A percentile compares a stretch with the other conserved stretches of the same genome.
These are phyloP conservation scores for Mucor saturninus DNA, from an alignment of 371 early-diverging fungal species.

Conservation along the genomic window DNA sequence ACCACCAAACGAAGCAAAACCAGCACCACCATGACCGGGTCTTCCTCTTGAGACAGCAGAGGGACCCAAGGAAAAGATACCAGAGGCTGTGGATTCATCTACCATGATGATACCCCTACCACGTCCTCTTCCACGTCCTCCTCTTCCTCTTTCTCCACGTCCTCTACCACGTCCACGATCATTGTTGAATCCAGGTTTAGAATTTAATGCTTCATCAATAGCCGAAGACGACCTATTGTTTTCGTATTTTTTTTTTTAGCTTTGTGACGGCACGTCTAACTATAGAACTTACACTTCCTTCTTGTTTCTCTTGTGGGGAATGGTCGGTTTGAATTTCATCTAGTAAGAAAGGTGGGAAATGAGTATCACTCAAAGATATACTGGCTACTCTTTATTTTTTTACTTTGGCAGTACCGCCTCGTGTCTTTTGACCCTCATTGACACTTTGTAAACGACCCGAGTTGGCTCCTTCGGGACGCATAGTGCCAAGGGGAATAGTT, in stretches of 20 bases:
- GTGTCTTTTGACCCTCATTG: constrained; percentile 49
- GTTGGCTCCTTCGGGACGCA: constrained; percentile 37
- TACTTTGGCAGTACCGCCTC: constrained; percentile 58
- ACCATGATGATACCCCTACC: constrained; percentile 34
- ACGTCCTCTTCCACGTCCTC: constrained; percentile 44
- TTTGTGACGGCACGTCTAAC: too few species aligned
- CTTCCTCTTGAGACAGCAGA: constrained; percentile 38
- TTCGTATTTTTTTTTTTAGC: too few species aligned
- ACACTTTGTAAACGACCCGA: constrained; percentile 52
- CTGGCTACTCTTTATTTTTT: background rate
- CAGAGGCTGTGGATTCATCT: constrained; percentile 60
- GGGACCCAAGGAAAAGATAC: constrained; percentile 73
- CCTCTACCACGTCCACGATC: constrained; percentile 28
- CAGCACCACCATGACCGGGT: constrained; percentile 32
- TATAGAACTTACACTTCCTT: constrained; percentile 57
- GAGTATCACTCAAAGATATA: background rate
- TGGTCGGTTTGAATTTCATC: constrained; percentile 71
- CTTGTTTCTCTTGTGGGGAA: constrained; percentile 66
- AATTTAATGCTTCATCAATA: constrained; percentile 44
- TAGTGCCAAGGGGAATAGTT: constrained; percentile 38
- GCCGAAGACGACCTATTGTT: constrained; percentile 36
- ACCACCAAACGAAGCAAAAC: constrained; percentile 42
- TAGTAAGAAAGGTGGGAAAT: constrained; percentile 19
- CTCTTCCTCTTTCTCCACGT: constrained; percentile 37
- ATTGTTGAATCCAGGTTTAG: constrained; percentile 14